A percentile compares a stretch with the other conserved stretches of the same genome.
Evolutionary conservation across 495 filamentous ascomycete genomes (phyloP).

Genomic region (Xylaria venustula): DNA sequence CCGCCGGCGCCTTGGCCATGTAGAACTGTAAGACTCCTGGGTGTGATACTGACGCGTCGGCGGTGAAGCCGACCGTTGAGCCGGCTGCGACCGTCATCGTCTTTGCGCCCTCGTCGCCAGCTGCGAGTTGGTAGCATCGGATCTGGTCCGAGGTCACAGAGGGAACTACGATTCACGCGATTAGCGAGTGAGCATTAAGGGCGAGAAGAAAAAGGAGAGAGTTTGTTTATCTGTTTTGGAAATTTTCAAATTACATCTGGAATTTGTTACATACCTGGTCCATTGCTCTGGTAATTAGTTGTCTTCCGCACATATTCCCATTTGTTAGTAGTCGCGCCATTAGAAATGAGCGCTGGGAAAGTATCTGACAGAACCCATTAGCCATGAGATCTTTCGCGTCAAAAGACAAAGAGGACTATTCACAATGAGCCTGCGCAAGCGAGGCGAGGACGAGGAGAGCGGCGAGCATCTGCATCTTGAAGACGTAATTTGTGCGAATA

Average conservation of each 20-base stretch:
- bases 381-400: neutral
- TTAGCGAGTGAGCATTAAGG: neutral
- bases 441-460: slow-evolving; percentile 23
- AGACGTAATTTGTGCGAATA: neutral
- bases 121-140: slow-evolving; percentile 39
- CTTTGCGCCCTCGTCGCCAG: slow-evolving; percentile 35
- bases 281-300: slow-evolving; percentile 40
- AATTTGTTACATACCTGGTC: slow-evolving; percentile 23
- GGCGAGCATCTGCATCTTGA: slow-evolving; percentile 24
- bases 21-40: slow-evolving; percentile 40
- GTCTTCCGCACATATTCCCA: slow-evolving; percentile 40
- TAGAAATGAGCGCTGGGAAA: slow-evolving; percentile 28
- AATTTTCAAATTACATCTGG: neutral
- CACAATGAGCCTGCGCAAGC: slow-evolving; percentile 29
- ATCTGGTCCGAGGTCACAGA: slow-evolving; percentile 43
- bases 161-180: slow-evolving; percentile 25
- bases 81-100: slow-evolving; percentile 41
- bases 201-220: neutral
- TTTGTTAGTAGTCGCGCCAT: slow-evolving; percentile 23
- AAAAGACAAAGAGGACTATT: neutral
- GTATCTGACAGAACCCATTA: slow-evolving; percentile 25
- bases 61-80: slow-evolving; percentile 40
- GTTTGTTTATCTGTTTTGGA: neutral
- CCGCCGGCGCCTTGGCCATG: slow-evolving; percentile 46
- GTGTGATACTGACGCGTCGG: slow-evolving; percentile 39